Evolutionary conservation across 345 rosid genomes (phyloP).

Genomic region (rapeseed (Brassica napus)): Da-Ae NC_063447.1:7265501-7266000

Average conservation of each 20-base stretch:
- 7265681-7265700: not conserved
- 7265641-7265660: too few relatives aligned
- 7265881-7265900: not conserved
- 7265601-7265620: not conserved
- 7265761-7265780: conserved; percentile 2
- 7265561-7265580: not conserved
- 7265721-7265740: not conserved
- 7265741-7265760: not conserved
- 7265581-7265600: not conserved
- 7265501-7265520: too few relatives aligned
- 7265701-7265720: not conserved
- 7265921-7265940: conserved; percentile 1
- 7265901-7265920: not conserved
- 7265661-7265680: not conserved
- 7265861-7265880: not conserved
- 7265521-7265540: too few relatives aligned
- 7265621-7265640: not conserved
- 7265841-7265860: conserved; percentile 9
- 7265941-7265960: not conserved
- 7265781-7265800: conserved; percentile 19
- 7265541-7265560: not conserved
- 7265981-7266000: conserved; percentile 3
- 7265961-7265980: not conserved
- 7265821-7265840: conserved; percentile 1
- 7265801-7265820: conserved; percentile 16